phyloP scores from a whole-genome alignment of 164 flowering plant species.

The Hamamelis virginiana region DNA sequence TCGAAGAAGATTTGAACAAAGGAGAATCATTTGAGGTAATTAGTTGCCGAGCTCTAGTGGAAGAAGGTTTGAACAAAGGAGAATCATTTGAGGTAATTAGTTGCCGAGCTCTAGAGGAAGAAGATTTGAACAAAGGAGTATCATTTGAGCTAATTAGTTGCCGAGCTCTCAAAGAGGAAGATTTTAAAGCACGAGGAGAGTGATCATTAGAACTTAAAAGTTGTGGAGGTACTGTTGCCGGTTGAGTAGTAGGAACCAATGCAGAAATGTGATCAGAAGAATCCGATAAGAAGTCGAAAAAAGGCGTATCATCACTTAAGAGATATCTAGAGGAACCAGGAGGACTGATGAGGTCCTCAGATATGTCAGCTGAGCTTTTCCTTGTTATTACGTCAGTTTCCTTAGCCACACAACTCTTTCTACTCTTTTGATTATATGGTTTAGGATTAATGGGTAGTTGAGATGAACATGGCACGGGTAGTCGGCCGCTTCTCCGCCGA shows the following conservation, averaged over 20 bases:
- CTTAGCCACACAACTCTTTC: constrained; percentile 30
- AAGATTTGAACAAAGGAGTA: too few relatives aligned
- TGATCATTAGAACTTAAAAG: not conserved
- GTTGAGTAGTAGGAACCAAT: constrained; percentile 29
- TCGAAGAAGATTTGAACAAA: too few relatives aligned
- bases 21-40: too few relatives aligned
- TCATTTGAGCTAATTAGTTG: too few relatives aligned
- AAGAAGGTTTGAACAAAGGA: too few relatives aligned
- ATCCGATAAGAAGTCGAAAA: constrained; percentile 34
- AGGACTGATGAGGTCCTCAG: constrained; percentile 31
- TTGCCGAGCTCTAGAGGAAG: too few relatives aligned
- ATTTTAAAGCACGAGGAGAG: too few relatives aligned
- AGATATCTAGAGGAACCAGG: constrained; percentile 56
- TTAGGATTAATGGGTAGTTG: constrained; percentile 43
- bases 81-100: too few relatives aligned
- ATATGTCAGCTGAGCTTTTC: constrained; percentile 45
- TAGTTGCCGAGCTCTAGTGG: too few relatives aligned
- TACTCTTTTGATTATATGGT: constrained; percentile 29
- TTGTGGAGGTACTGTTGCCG: constrained; percentile 5
- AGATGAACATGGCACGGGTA: constrained; percentile 33
- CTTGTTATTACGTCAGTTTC: constrained; percentile 20
- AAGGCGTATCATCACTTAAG: constrained; percentile 44
- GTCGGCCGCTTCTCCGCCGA: constrained; percentile 7
- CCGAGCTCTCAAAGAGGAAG: too few relatives aligned
- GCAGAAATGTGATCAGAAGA: constrained; percentile 28